Evolutionary conservation across 179 eudicot species (phyloP), one percentile per base, ranked within the genome.

Genomic region (Silene vulgaris): DNA sequence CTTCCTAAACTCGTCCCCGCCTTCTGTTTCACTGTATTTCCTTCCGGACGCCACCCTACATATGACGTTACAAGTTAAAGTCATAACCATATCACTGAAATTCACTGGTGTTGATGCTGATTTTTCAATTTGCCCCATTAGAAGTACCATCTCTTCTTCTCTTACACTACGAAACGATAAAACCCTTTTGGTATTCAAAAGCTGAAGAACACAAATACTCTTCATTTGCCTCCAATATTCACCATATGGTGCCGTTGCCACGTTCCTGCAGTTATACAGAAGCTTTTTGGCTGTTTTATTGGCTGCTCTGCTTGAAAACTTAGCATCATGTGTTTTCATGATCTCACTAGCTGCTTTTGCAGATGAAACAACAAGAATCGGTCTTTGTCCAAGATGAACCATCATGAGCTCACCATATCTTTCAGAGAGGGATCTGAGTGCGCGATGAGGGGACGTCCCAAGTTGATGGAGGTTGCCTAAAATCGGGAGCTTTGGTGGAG

Each of bases 381-480:
- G 87, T 11, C 68, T 21, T 2, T 64, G 61, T n/a, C 92, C 92
- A 0, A 86, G 52, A 23, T 81, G 77, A 23, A 89, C 70, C 14
- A 84, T 37, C 89, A 89, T 85, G 63, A 87, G 79, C 1, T 81
- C 79, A 30, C 92, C 92, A 35, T 85, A 71, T 60, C 37, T 69
- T 1, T 71, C 63, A 29, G 89, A 72, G 3, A 87, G 69, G 20
- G 80, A 28, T 32, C 32, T 74, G 50, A 87, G 87, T 4, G 88
- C 71, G 28, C 84, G 85, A 72, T 89, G 88, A 12, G 92, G 87
- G 59, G 56, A 29, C 1, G 21, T 13, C 21, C 90, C 89, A 1
- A 89, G 77, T 56, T 89, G 90, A 80, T 87, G 90, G 56, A 87
- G 76, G 76, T 89, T 85, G 43, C 92, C 92, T 50, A 89, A 56